Percentiles rank a stretch among this genome's conserved stretches.
Evolutionary conservation across 2,329 filamentous ascomycete species (phyloP).

Genomic region (Cytospora leucostoma): DNA sequence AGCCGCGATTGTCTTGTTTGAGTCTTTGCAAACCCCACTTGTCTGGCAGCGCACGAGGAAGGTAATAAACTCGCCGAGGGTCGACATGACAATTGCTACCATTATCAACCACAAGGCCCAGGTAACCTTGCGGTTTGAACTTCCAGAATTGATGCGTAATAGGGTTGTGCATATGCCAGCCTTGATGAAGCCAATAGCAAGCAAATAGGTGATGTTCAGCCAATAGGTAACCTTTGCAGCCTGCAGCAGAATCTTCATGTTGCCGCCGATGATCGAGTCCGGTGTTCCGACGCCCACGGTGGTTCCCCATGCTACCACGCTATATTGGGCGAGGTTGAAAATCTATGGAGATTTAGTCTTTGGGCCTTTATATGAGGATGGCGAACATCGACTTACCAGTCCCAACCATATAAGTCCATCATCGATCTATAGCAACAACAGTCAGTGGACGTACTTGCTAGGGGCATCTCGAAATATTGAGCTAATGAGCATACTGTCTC

Average conservation of each 20-base stretch:
- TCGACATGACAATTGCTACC: not conserved
- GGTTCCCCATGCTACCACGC: slow-evolving; percentile 1
- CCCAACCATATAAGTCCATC: slow-evolving; percentile 9
- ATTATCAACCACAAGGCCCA: slow-evolving; percentile 3
- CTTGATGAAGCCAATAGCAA: slow-evolving; percentile 3
- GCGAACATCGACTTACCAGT: not conserved
- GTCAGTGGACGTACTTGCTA: not conserved
- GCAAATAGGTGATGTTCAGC: not conserved
- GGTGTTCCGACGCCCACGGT: slow-evolving; percentile 10
- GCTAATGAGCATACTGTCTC: too few relatives aligned
- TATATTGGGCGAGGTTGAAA: not conserved
- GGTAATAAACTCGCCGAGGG: not conserved
- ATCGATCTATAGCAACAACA: not conserved
- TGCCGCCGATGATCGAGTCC: not conserved
- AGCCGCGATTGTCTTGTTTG: not conserved
- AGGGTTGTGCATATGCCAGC: slow-evolving; percentile 4
- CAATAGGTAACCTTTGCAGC: not conserved
- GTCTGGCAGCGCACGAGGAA: not conserved
- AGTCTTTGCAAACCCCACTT: not conserved
- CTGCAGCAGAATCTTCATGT: not conserved
- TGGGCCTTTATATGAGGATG: not conserved
- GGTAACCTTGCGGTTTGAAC: not conserved
- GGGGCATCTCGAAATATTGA: not conserved
- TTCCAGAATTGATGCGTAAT: not conserved
- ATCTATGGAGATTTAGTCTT: not conserved